Evolutionary conservation across 2,329 filamentous ascomycete genomes (phyloP).

Genomic region (Fusarium napiforme): DNA sequence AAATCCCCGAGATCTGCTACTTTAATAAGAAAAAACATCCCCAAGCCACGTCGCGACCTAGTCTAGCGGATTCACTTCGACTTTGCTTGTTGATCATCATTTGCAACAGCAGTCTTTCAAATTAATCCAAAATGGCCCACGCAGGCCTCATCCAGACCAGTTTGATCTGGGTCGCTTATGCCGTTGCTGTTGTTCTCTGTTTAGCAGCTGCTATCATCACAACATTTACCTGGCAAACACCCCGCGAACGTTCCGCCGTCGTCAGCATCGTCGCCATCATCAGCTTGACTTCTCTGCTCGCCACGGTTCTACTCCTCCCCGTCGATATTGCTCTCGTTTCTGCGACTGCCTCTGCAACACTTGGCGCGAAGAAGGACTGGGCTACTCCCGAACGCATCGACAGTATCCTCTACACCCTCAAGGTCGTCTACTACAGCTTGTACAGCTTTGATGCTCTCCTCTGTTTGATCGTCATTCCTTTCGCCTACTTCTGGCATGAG

Average conservation of each 20-base stretch:
- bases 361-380: constrained; percentile 93
- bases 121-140: constrained; percentile 51
- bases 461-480: constrained; percentile 89
- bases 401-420: constrained; percentile 81
- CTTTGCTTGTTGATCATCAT: constrained; percentile 25
- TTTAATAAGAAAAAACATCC: neutral
- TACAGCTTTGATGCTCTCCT: constrained; percentile 93
- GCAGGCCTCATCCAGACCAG: constrained; percentile 81
- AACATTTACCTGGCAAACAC: constrained; percentile 90
- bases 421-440: constrained; percentile 90
- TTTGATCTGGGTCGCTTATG: constrained; percentile 95
- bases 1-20: constrained; percentile 20
- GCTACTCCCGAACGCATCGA: constrained; percentile 84
- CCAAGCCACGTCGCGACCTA: constrained; percentile 19
- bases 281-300: constrained; percentile 86
- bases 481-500: constrained; percentile 98
- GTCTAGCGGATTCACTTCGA: constrained; percentile 16
- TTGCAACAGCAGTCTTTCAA: neutral
- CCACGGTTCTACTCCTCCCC: constrained; percentile 90
- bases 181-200: constrained; percentile 80
- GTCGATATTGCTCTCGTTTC: constrained; percentile 97
- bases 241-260: constrained; percentile 82
- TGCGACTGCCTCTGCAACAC: constrained; percentile 79
- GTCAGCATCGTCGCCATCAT: constrained; percentile 88
- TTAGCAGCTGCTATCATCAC: constrained; percentile 84